Evolutionary conservation across 257 asterid species (phyloP), one percentile per base, ranked within the genome.

Genomic region (Scutellaria barbata): DNA sequence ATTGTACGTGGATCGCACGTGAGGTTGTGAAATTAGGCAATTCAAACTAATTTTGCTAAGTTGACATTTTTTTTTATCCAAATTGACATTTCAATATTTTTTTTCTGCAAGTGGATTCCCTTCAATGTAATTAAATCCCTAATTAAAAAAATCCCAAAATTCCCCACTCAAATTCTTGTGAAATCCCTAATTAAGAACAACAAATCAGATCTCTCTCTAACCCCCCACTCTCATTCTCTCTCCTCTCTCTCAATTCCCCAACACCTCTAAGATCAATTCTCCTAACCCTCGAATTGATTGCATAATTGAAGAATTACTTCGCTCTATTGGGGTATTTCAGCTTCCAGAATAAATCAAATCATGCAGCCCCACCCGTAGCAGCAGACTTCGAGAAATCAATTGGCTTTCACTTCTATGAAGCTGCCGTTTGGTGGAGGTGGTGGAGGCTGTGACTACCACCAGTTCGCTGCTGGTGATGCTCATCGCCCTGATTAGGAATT

Each of bases 391-490:
- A 83, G 82, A 72, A 85, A 85, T 42, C 96, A 87, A 87, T 82
- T 88, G 76, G 76, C 89, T 37, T 85, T 85, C 75, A 75, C 89
- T 67, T 81, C 92, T 35, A 70, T 74, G 83, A 87, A 84, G 80
- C 95, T 91, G 61, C 92, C 91, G 35, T 87, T 83, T 70, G 92
- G 90, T 5, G 82, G 68, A 7, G 79, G 74, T 6, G n/a, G n/a
- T n/a, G 79, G 71, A 30, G 68, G 73, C 48, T 80, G 75, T 39
- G 96, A 84, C 78, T 85, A 89, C 81, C 96, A 87, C 73, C 91
- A 76, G 78, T 86, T 91, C 80, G 74, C 77, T 10, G 66, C 86
- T 66, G 82, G 78, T 57, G 85, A 79, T 69, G 48, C 86, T 39
- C 76, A 54, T 57, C 79, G 45, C 72, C 25, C 76, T 7, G 74